Evolutionary conservation across 352 stramenopile genomes (phyloP).

Genomic region (Pythium dissotocum): DNA sequence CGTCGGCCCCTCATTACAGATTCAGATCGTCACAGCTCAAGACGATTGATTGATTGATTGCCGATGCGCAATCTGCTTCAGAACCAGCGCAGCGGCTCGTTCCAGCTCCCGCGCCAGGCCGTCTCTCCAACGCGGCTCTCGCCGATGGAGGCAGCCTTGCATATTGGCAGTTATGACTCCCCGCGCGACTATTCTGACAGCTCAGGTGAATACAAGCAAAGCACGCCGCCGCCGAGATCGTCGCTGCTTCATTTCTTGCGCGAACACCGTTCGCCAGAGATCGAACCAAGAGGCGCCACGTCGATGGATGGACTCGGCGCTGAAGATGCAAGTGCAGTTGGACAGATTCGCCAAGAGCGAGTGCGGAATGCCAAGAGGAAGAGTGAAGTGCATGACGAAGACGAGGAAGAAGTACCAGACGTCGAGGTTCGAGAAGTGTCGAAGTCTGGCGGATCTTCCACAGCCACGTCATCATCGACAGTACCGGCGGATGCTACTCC

Average conservation of each 20-base stretch:
- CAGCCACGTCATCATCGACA: not conserved
- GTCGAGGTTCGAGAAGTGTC: too few species aligned
- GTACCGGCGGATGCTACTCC: not conserved
- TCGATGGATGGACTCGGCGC: not conserved
- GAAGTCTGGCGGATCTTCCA: not conserved
- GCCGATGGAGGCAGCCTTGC: not conserved
- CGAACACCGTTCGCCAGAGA: not conserved
- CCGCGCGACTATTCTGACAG: not conserved
- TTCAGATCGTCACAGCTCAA: not conserved
- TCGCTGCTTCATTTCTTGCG: constrained; percentile 5
- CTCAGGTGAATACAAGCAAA: constrained; percentile 8
- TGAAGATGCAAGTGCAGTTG: not conserved
- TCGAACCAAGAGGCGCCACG: not conserved
- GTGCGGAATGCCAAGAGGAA: not conserved
- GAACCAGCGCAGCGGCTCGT: not conserved
- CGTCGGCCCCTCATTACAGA: not conserved
- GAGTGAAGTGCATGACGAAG: not conserved
- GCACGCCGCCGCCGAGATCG: constrained; percentile 2
- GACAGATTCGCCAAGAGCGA: not conserved
- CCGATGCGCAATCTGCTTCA: not conserved
- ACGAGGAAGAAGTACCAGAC: too few species aligned
- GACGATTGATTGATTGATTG: not conserved
- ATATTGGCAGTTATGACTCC: not conserved
- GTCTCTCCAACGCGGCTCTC: not conserved
- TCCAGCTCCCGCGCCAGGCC: not conserved